Conservation (phyloP, 192 early-diverging fungal species). For the Kappamyces sp. region DNA sequence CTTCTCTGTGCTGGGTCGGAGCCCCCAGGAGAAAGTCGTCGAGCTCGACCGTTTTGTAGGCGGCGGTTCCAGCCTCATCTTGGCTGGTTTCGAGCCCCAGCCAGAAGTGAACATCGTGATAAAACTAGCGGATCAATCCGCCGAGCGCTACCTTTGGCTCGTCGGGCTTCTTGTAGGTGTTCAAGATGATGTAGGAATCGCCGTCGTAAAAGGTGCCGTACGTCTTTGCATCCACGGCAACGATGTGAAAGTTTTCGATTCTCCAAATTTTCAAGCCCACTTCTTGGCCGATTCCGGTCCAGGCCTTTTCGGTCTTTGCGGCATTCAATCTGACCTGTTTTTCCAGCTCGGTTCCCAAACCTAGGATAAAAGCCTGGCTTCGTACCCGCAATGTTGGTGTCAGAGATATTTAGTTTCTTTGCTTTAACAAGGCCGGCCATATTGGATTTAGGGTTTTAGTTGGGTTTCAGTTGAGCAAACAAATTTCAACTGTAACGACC, state of each 20-base stretch:
- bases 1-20: conserved; percentile 76
- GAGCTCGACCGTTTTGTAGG: conserved; percentile 75
- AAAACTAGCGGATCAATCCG: too few species aligned
- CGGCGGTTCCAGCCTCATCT: conserved; percentile 68
- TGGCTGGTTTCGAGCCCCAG: conserved; percentile 69
- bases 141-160: too few species aligned
- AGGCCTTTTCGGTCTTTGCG: conserved; percentile 51
- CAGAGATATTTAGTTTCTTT: conserved; percentile 32
- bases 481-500: too few species aligned
- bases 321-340: conserved; percentile 55
- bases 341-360: conserved; percentile 52
- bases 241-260: conserved; percentile 70
- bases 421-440: conserved; percentile 6
- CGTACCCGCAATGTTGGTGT: conserved; percentile 55
- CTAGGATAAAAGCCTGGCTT: too few species aligned
- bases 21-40: conserved; percentile 35
- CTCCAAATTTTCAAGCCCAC: conserved; percentile 69
- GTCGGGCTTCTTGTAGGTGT: conserved; percentile 56
- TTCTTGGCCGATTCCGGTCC: conserved; percentile 44
- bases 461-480: too few species aligned
- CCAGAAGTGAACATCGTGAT: conserved; percentile 84
- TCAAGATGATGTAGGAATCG: conserved; percentile 72
- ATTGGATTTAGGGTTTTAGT: too few species aligned
- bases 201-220: conserved; percentile 67
- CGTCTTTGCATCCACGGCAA: conserved; percentile 51